Evolutionary conservation across 495 filamentous ascomycete genomes (phyloP).

Genomic region (Penicillium subrubescens): DNA sequence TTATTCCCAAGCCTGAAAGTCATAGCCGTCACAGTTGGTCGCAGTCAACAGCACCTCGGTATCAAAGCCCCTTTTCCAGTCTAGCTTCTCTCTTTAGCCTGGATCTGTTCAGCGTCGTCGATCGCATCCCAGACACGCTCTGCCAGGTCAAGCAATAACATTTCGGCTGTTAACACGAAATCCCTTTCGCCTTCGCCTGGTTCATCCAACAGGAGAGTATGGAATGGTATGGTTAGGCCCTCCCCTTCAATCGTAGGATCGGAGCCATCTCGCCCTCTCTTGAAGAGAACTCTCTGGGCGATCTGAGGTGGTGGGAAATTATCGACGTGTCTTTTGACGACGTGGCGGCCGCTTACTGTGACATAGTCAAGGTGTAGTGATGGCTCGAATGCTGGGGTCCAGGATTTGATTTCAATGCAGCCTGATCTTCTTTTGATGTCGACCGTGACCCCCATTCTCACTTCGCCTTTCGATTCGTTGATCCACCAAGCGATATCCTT

Average conservation of each 20-base stretch:
- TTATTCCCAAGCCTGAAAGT: too few relatives aligned
- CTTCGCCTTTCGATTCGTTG: constrained; percentile 5
- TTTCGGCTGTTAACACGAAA: background rate
- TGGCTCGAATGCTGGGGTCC: background rate
- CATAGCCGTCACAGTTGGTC: too few relatives aligned
- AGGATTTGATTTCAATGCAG: background rate
- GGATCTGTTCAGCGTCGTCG: background rate
- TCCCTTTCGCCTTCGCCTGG: background rate
- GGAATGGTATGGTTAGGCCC: background rate
- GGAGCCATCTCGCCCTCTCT: background rate
- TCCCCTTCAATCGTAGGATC: background rate
- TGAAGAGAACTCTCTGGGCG: background rate
- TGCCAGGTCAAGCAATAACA: background rate
- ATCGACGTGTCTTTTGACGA: background rate
- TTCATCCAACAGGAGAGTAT: background rate
- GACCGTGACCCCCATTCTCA: constrained; percentile 9
- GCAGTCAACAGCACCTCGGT: too few relatives aligned
- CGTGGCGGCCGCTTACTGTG: background rate
- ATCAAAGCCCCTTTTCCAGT: too few relatives aligned
- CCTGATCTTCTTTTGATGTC: constrained; percentile 4
- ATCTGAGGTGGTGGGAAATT: background rate
- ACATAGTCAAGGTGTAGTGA: background rate
- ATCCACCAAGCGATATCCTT: constrained; percentile 10
- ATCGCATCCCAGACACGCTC: background rate
- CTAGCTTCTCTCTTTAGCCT: background rate